Base-by-base conservation (phyloP, 352 stramenopile genomes). In the Pythium sp. region DNA sequence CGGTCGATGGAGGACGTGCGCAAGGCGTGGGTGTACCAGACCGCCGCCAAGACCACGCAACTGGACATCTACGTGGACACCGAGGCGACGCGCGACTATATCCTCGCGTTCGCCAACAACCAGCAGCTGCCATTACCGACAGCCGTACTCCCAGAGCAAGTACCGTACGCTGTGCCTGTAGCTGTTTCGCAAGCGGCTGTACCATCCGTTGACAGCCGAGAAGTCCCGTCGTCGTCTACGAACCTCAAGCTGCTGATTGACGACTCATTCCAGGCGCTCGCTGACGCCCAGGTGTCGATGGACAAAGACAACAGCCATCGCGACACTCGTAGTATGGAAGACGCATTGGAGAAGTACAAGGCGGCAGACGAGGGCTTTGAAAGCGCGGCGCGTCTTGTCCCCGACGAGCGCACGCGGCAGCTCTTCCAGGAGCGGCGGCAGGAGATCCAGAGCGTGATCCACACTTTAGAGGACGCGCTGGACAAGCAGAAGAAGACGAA, bases 61-160 rank as follows among this genome's bases (percentile, higher is more conserved):
- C 58, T 87, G 11, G 74, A 82, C 59, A 20, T 87, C n/a, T 87
- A 78, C 53, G 65, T 84, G 51, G 79, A 80, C 36, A 68, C 67
- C 24, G 72, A 70, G 58, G 38, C 65, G 20, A 69, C 65, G 1
- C 70, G 69, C 11, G 69, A 82, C 41, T 66, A 58, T 20, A 43
- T 84, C 28, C 64, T 78, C 20, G 34, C 62, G 22, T 71, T 73
- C 26, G 11, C 57, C 9, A 58, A 58, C 41, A 43, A 62, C 24
- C 43, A 59, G n/a, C 28, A 32, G 7, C 9, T 11, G 22, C 49
- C 14, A 32, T 8, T 59, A 6, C 30, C 55, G 9, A 28, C 34
- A 49, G 56, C 32, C n/a, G 30, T 30, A 11, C 56, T 62, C 26
- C 32, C 18, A 0, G 56, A 62, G 11, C 32, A 11, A 32, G n/a